Percentiles rank a stretch among this genome's conserved stretches.
phyloP scores from a whole-genome alignment of 768 basidiomycete genomes.

The Strobilomyces dryophilus region DNA sequence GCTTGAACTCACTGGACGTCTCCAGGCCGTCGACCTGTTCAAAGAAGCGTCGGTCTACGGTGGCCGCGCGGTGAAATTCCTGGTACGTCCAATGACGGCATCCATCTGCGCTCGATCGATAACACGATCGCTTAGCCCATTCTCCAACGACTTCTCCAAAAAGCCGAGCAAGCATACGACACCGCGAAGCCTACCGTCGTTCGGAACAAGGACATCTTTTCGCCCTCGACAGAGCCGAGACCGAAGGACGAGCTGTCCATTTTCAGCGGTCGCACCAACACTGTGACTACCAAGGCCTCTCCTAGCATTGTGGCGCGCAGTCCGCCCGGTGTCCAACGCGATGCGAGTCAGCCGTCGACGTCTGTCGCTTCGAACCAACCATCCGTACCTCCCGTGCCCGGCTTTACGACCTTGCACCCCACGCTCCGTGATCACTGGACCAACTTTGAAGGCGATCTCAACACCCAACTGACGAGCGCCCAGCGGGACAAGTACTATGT shows the following conservation, averaged over 20 bases:
- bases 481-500: slow-evolving; percentile 23
- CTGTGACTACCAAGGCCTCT: slow-evolving; percentile 46
- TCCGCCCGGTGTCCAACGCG: slow-evolving; percentile 15
- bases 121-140: slow-evolving; percentile 48
- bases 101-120: slow-evolving; percentile 1
- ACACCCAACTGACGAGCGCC: slow-evolving; percentile 43
- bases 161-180: slow-evolving; percentile 53
- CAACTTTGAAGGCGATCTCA: slow-evolving; percentile 53
- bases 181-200: slow-evolving; percentile 43
- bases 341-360: slow-evolving; percentile 29
- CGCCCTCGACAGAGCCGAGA: slow-evolving; percentile 40
- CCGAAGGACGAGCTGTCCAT: slow-evolving; percentile 69
- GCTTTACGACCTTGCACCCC: slow-evolving; percentile 50
- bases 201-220: slow-evolving; percentile 55
- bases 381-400: slow-evolving; percentile 1
- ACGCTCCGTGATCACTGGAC: slow-evolving; percentile 52
- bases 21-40: slow-evolving; percentile 58
- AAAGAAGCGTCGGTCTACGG: slow-evolving; percentile 57
- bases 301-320: slow-evolving; percentile 4
- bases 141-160: slow-evolving; percentile 53
- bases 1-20: background rate
- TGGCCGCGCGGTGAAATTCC: slow-evolving; percentile 66
- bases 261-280: slow-evolving; percentile 73
- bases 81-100: slow-evolving; percentile 39
- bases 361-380: slow-evolving; percentile 28